These are phyloP conservation scores for Aureobasidium pullulans DNA, from an alignment of 2,329 filamentous ascomycete genomes.

Conservation along the genomic window DNA sequence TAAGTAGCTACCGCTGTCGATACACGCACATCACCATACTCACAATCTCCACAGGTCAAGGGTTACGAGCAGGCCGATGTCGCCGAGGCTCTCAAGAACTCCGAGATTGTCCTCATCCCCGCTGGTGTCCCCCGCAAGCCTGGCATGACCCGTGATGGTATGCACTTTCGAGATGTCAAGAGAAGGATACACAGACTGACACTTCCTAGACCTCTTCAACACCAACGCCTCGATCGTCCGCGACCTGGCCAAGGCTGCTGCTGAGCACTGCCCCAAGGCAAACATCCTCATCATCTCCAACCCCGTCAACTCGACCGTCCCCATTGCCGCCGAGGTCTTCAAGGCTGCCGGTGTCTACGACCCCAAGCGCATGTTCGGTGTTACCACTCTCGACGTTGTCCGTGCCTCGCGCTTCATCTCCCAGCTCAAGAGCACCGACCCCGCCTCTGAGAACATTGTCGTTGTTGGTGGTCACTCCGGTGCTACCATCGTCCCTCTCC, in stretches of 20 bases:
- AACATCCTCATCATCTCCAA: slow-evolving; percentile 98
- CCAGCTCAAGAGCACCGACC: slow-evolving; percentile 85
- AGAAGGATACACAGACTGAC: slow-evolving; percentile 1
- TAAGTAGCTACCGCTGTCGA: slow-evolving; percentile 24
- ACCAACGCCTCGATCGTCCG: slow-evolving; percentile 99
- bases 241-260: slow-evolving; percentile 91
- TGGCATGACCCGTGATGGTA: slow-evolving; percentile 96
- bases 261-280: slow-evolving; percentile 80
- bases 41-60: slow-evolving; percentile 53
- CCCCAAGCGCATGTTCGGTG: slow-evolving; percentile 97
- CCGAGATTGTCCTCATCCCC: slow-evolving; percentile 94
- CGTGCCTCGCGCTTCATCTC: slow-evolving; percentile 97
- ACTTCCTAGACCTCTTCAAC: slow-evolving; percentile 81
- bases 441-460: slow-evolving; percentile 86
- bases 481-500: slow-evolving; percentile 95
- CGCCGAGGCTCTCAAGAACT: slow-evolving; percentile 68
- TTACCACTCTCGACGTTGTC: slow-evolving; percentile 98
- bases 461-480: slow-evolving; percentile 96
- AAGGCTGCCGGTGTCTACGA: slow-evolving; percentile 95
- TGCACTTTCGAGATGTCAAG: slow-evolving; percentile 17
- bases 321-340: slow-evolving; percentile 95
- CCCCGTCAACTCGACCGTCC: slow-evolving; percentile 99
- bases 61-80: slow-evolving; percentile 79
- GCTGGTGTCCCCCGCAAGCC: slow-evolving; percentile 98
- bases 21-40: not conserved